Conservation (phyloP, 1,139 yeast species). For the Tardiomyces depauwii region DNA sequence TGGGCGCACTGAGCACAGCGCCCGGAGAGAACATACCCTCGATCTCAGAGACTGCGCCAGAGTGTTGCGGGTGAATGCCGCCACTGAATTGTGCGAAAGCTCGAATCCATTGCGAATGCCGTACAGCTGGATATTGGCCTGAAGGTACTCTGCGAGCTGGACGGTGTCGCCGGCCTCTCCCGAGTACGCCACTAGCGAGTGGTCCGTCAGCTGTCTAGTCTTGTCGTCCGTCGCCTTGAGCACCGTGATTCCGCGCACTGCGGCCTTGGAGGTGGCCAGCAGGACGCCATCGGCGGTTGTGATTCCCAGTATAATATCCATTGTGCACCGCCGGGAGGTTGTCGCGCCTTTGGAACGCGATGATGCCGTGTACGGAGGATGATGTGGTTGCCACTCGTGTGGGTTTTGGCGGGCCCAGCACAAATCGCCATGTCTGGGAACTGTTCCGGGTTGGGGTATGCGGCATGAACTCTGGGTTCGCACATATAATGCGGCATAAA, state of each 20-base stretch:
- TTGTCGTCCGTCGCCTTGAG: constrained; percentile 82
- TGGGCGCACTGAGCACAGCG: too few species aligned
- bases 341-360: too few species aligned
- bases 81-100: constrained; percentile 57
- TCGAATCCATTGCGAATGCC: constrained; percentile 80
- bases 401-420: too few species aligned
- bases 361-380: too few species aligned
- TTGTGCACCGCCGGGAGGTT: constrained; percentile 17
- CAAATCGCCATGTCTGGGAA: too few species aligned
- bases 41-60: constrained; percentile 83
- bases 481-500: too few species aligned
- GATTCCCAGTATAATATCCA: constrained; percentile 90
- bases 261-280: constrained; percentile 87
- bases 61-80: constrained; percentile 80
- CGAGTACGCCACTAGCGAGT: constrained; percentile 75
- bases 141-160: constrained; percentile 82
- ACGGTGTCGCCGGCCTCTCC: constrained; percentile 95
- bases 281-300: constrained; percentile 71
- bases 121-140: constrained; percentile 83
- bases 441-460: too few species aligned
- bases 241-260: constrained; percentile 86
- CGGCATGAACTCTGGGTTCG: too few species aligned
- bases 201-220: constrained; percentile 65
- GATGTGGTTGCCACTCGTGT: too few species aligned
- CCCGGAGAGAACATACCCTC: constrained; percentile 30